Conservation (phyloP, 495 filamentous ascomycete species). For the Podospora comata region DNA sequence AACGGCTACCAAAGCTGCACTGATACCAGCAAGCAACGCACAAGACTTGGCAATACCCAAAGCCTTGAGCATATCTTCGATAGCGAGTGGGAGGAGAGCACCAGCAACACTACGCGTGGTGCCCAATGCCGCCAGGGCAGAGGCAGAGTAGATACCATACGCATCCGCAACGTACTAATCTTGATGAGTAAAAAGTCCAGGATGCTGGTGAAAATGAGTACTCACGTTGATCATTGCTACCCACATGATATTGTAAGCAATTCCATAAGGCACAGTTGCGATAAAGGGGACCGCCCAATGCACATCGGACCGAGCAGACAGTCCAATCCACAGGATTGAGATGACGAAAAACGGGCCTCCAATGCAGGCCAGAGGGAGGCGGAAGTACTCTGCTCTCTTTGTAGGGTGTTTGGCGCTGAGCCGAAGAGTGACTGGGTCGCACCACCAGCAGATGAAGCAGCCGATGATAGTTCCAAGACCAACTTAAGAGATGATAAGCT, state of each 20-base stretch:
- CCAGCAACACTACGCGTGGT: slow-evolving; percentile 57
- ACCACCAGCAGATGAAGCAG: slow-evolving; percentile 49
- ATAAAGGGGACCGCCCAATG: slow-evolving; percentile 62
- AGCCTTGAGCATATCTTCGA: slow-evolving; percentile 27
- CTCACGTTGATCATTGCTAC: slow-evolving; percentile 57
- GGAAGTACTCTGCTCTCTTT: slow-evolving; percentile 51
- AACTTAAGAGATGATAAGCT: slow-evolving; percentile 17
- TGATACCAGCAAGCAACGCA: slow-evolving; percentile 28
- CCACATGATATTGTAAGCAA: slow-evolving; percentile 63
- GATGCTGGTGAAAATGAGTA: background rate
- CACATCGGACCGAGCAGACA: slow-evolving; percentile 52
- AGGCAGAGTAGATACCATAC: slow-evolving; percentile 65
- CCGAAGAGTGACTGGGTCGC: slow-evolving; percentile 26
- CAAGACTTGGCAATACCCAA: slow-evolving; percentile 31
- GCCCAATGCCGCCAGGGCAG: slow-evolving; percentile 58
- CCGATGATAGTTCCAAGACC: slow-evolving; percentile 48
- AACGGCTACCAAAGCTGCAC: slow-evolving; percentile 24
- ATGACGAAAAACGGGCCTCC: slow-evolving; percentile 57
- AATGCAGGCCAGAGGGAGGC: slow-evolving; percentile 62
- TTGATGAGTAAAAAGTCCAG: background rate
- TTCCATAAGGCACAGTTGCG: slow-evolving; percentile 59
- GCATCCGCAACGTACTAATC: slow-evolving; percentile 62
- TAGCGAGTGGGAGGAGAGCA: slow-evolving; percentile 48
- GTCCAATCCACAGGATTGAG: slow-evolving; percentile 67
- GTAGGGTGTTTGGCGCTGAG: slow-evolving; percentile 21